phyloP scores from a whole-genome alignment of 2,329 filamentous ascomycete genomes.

The Sphaerostilbella broomeana region DNA sequence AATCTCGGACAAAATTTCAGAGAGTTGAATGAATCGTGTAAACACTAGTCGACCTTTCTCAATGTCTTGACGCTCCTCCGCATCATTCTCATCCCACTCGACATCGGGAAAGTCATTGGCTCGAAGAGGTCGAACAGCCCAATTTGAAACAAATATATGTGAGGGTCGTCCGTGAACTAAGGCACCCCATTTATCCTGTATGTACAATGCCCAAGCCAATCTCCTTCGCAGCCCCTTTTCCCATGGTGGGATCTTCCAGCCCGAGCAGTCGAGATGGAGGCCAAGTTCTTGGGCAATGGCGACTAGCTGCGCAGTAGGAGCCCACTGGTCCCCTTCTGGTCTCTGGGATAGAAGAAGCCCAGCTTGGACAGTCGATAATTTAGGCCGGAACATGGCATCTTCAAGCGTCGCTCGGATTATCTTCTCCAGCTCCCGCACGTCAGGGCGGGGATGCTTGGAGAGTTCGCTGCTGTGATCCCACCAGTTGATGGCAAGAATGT shows the following conservation, averaged over 20 bases:
- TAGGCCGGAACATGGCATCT: slow-evolving; percentile 73
- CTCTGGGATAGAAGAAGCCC: slow-evolving; percentile 68
- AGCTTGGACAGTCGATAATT: slow-evolving; percentile 73
- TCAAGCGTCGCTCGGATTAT: slow-evolving; percentile 66
- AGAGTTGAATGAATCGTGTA: slow-evolving; percentile 67
- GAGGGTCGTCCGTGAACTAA: slow-evolving; percentile 80
- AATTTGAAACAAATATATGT: slow-evolving; percentile 62
- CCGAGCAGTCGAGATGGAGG: slow-evolving; percentile 77
- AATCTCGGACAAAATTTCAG: slow-evolving; percentile 70
- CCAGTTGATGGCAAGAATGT: slow-evolving; percentile 82
- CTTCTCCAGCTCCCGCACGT: slow-evolving; percentile 66
- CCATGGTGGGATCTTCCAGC: slow-evolving; percentile 84
- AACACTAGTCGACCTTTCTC: slow-evolving; percentile 66
- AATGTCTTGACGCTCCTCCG: slow-evolving; percentile 57
- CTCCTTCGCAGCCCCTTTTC: slow-evolving; percentile 79
- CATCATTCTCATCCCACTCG: slow-evolving; percentile 56
- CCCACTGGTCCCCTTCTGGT: slow-evolving; percentile 73
- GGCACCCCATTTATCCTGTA: slow-evolving; percentile 90
- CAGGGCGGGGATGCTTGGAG: slow-evolving; percentile 57
- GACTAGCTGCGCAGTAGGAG: slow-evolving; percentile 78
- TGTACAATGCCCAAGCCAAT: slow-evolving; percentile 84
- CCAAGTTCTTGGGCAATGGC: slow-evolving; percentile 83
- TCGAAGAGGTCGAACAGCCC: slow-evolving; percentile 65
- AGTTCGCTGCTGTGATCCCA: slow-evolving; percentile 70
- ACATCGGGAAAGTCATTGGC: slow-evolving; percentile 67